phyloP scores from a whole-genome alignment of 1,284 basidiomycete genomes.

The Naganishia sp. region DNA sequence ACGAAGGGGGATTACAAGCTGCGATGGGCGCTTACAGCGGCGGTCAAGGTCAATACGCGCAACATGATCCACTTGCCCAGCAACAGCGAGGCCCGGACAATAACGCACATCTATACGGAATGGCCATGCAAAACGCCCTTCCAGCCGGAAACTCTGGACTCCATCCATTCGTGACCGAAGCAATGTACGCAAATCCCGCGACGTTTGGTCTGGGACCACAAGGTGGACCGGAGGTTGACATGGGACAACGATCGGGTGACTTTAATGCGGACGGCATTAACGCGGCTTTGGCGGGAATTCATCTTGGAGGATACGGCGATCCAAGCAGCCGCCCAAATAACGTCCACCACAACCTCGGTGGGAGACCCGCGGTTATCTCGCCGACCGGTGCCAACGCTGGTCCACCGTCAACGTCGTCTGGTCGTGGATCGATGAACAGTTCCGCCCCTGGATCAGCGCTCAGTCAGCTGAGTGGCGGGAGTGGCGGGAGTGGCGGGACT shows the following conservation, averaged over 20 bases:
- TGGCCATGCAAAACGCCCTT: neutral
- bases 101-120: neutral
- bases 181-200: conserved; percentile 9
- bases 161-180: neutral
- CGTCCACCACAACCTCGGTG: neutral
- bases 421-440: conserved; percentile 22
- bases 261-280: conserved; percentile 7
- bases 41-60: neutral
- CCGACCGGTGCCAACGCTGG: neutral
- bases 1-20: conserved; percentile 4
- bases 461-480: conserved; percentile 22
- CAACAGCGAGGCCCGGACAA: neutral
- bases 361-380: neutral
- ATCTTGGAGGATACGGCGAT: conserved; percentile 3
- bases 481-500: conserved; percentile 16
- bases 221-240: neutral
- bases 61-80: conserved; percentile 1
- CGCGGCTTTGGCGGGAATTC: conserved; percentile 16
- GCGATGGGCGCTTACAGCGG: conserved; percentile 7
- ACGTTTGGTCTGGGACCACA: neutral
- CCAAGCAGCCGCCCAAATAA: neutral
- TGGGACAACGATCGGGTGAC: neutral
- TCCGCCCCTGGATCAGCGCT: conserved; percentile 18
- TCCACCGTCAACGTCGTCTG: conserved; percentile 16
- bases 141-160: neutral